Evolutionary conservation across 2,329 filamentous ascomycete genomes (phyloP).

Genomic region (Pestalotiopsis sp.): DNA sequence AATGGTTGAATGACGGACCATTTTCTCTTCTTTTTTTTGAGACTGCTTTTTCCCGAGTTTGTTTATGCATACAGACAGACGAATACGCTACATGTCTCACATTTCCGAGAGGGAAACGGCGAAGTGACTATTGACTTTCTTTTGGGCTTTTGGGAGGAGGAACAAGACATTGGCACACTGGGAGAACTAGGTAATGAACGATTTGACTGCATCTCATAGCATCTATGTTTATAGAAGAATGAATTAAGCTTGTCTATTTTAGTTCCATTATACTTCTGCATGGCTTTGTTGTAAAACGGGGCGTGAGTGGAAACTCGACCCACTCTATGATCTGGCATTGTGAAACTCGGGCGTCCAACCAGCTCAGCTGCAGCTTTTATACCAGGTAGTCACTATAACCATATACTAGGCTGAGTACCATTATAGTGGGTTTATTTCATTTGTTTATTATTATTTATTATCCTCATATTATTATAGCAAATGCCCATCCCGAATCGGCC

Average conservation of each 20-base stretch:
- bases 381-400: not conserved
- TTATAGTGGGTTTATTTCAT: conserved; percentile 14
- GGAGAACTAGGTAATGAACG: not conserved
- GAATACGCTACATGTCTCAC: too few species aligned
- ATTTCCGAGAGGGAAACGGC: not conserved
- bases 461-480: conserved; percentile 40
- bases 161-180: not conserved
- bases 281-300: not conserved
- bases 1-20: not conserved
- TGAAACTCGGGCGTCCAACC: not conserved
- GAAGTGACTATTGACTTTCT: not conserved
- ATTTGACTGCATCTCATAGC: conserved; percentile 4
- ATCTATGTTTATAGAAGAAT: not conserved
- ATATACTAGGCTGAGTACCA: not conserved
- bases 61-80: too few species aligned
- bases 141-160: not conserved
- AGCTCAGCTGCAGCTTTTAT: too few species aligned
- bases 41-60: too few species aligned
- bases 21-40: not conserved
- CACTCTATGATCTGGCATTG: not conserved
- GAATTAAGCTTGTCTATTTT: too few species aligned
- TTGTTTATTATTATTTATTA: conserved; percentile 10
- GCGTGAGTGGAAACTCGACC: not conserved
- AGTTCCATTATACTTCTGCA: too few species aligned
- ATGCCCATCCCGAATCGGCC: conserved; percentile 43